phyloP scores from a whole-genome alignment of 768 basidiomycete genomes.

The Aureoboletus auriporus region DNA sequence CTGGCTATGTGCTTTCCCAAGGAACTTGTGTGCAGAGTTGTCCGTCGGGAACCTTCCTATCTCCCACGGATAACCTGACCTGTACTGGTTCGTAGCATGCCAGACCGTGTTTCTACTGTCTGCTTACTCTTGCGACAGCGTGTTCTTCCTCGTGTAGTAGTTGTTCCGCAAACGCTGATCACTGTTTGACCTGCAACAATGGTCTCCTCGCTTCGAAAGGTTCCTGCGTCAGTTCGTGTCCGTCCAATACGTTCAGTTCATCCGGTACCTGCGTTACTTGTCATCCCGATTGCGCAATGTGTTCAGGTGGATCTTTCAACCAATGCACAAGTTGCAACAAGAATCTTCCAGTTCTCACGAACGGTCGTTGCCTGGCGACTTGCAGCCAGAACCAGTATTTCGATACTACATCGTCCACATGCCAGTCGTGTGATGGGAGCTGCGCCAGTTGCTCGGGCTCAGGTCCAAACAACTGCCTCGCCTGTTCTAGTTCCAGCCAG shows the following conservation, averaged over 20 bases:
- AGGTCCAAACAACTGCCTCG: slow-evolving; percentile 65
- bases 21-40: slow-evolving; percentile 70
- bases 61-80: slow-evolving; percentile 65
- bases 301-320: slow-evolving; percentile 72
- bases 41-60: slow-evolving; percentile 69
- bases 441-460: slow-evolving; percentile 77
- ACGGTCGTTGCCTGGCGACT: slow-evolving; percentile 74
- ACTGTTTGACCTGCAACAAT: slow-evolving; percentile 71
- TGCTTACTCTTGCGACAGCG: slow-evolving; percentile 33
- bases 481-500: slow-evolving; percentile 59
- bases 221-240: slow-evolving; percentile 73
- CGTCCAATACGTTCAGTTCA: slow-evolving; percentile 64
- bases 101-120: neutral
- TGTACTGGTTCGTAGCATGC: slow-evolving; percentile 57
- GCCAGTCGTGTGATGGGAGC: slow-evolving; percentile 68
- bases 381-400: slow-evolving; percentile 73
- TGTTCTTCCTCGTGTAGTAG: slow-evolving; percentile 73
- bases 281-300: slow-evolving; percentile 84
- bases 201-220: slow-evolving; percentile 67
- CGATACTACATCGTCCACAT: slow-evolving; percentile 58
- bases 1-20: slow-evolving; percentile 67
- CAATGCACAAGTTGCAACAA: slow-evolving; percentile 74
- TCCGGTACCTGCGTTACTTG: slow-evolving; percentile 68
- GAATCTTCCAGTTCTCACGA: slow-evolving; percentile 64
- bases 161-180: slow-evolving; percentile 62